Evolutionary conservation across 345 rosid species (phyloP).

Genomic region (Melastoma malabathricum): DNA sequence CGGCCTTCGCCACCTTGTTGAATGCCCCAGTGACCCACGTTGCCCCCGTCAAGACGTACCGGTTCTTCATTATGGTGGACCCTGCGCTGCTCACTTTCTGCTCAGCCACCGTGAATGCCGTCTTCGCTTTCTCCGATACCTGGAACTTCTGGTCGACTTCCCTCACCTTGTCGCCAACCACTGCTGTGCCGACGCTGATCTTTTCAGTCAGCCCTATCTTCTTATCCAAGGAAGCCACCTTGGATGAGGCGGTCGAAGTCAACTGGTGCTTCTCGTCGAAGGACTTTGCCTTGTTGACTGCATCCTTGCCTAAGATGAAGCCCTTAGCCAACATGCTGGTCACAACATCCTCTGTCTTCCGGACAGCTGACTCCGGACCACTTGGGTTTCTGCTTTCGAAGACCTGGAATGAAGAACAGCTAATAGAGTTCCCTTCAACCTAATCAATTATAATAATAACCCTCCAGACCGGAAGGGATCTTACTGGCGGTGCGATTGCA

Average conservation of each 20-base stretch:
- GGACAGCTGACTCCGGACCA: slow-evolving; percentile 52
- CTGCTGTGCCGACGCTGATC: slow-evolving; percentile 59
- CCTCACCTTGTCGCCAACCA: slow-evolving; percentile 70
- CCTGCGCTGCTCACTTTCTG: slow-evolving; percentile 78
- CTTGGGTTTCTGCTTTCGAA: slow-evolving; percentile 29
- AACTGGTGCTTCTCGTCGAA: slow-evolving; percentile 84
- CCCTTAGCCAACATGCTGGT: slow-evolving; percentile 93
- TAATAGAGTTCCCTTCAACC: slow-evolving; percentile 6
- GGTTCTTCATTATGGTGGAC: slow-evolving; percentile 87
- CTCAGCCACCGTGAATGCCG: slow-evolving; percentile 79
- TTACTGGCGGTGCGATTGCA: slow-evolving; percentile 49
- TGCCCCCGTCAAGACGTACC: slow-evolving; percentile 19
- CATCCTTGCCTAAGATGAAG: slow-evolving; percentile 76
- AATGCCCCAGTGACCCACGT: slow-evolving; percentile 20
- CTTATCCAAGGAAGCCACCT: slow-evolving; percentile 73
- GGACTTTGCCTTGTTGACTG: slow-evolving; percentile 71
- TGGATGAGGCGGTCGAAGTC: slow-evolving; percentile 79
- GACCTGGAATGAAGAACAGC: slow-evolving; percentile 21
- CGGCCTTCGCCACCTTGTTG: slow-evolving; percentile 17
- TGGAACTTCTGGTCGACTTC: slow-evolving; percentile 92
- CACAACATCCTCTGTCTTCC: slow-evolving; percentile 85
- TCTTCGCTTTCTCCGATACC: slow-evolving; percentile 87
- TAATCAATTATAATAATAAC: neutral
- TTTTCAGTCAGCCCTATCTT: slow-evolving; percentile 74
- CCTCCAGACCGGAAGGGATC: slow-evolving; percentile 5